Evolutionary conservation across 345 rosid genomes (phyloP), one percentile per base, ranked within the genome.

Genomic region (Carallia brachiata): DNA sequence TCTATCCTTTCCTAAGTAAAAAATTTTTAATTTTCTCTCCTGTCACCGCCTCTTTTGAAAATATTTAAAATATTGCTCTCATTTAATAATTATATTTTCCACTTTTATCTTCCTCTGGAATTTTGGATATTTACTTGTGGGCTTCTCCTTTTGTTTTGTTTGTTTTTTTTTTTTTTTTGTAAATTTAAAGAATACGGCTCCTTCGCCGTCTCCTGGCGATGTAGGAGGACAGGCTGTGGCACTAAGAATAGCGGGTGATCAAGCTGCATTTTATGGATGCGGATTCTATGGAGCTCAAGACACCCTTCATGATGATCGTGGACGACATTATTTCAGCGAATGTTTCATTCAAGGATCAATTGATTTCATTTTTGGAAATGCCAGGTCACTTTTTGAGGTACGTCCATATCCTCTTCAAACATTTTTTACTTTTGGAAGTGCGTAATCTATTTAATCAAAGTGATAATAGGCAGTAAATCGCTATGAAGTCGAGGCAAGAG

Each of bases 201-300:
- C 90, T 19, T 53, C 66, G 54, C 82, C 97, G 69, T 27, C 56
- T 10, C 96, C 97, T 0, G 97, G 98, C 9, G 90, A 85, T 55
- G 73, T 13, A 52, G 92, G 92, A 68, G 91, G 77, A n/a, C 98
- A 93, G 76, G 98, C 88, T 34, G 88, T 93, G 63, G 98, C 98
- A 30, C 71, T 89, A 37, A 85, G 89, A 80, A 76, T 89, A 34
- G 86, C 79, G 30, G 97, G 93, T 7, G 96, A 93, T 66, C 87
- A 84, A 73, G 86, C 89, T 28, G 96, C 97, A 0, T 89, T 93
- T 72, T 89, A 85, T 36, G 82, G 87, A 0, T 93, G 97, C 72
- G 97, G 98, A 57, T 89, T 93, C 69, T 90, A 78, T 52, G 92
- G 98, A 65, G 88, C 92, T 10, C 98, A 93, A 86, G 98, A 93